These are phyloP conservation scores for Candida sojae DNA, from an alignment of 1,139 yeast species.

Conservation along the genomic window DNA sequence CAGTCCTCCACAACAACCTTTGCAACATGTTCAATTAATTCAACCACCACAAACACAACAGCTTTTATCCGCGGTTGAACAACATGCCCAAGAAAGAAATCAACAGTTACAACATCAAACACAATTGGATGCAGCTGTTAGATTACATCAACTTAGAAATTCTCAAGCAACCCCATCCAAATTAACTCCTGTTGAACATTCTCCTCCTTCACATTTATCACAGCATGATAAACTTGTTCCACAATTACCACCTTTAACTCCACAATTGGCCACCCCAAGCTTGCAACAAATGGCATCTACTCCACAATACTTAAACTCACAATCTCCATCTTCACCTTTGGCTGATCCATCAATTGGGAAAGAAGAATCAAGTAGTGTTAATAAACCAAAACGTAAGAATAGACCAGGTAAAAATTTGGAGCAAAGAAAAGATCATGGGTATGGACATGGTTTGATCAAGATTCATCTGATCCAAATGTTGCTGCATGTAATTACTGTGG, in stretches of 20 bases:
- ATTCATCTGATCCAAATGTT: slow-evolving; percentile 45
- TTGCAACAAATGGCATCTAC: slow-evolving; percentile 1
- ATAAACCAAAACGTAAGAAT: slow-evolving; percentile 33
- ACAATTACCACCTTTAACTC: slow-evolving; percentile 2
- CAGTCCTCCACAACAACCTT: slow-evolving; percentile 1
- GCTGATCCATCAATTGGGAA: neutral
- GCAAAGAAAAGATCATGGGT: slow-evolving; percentile 65
- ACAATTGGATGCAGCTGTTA: slow-evolving; percentile 2
- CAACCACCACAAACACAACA: slow-evolving; percentile 1
- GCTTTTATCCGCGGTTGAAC: no score
- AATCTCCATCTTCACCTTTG: slow-evolving; percentile 13
- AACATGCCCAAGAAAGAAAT: no score
- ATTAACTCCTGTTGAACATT: neutral
- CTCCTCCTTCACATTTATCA: neutral
- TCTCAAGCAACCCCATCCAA: neutral
- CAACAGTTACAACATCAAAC: neutral
- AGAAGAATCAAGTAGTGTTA: neutral
- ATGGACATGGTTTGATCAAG: slow-evolving; percentile 63
- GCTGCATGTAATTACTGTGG: slow-evolving; percentile 60
- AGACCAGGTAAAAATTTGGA: slow-evolving; percentile 57
- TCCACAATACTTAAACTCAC: neutral
- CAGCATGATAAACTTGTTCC: neutral
- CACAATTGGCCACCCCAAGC: neutral
- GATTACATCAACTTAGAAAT: slow-evolving; percentile 2
- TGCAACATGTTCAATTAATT: neutral